A percentile compares a stretch with the other conserved stretches of the same genome.
phyloP scores from a whole-genome alignment of 805 yeast genomes.

The Vanderwaltozyma yarrowii region DNA sequence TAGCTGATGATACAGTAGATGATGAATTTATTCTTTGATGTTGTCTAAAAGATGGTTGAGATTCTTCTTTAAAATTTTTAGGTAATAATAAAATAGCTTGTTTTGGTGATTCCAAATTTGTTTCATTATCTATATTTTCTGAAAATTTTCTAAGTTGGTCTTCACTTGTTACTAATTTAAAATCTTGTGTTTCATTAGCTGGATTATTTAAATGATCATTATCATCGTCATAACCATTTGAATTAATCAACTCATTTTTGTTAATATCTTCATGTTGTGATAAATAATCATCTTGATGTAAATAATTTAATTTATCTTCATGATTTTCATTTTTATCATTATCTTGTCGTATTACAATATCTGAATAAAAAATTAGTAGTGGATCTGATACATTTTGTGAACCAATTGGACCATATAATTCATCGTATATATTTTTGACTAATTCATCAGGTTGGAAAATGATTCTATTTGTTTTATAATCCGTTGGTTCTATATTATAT shows the following conservation, averaged over 20 bases:
- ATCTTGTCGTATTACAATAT: neutral
- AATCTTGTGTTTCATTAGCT: slow-evolving; percentile 4
- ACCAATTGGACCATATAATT: slow-evolving; percentile 18
- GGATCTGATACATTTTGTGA: slow-evolving; percentile 20
- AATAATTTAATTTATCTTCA: slow-evolving; percentile 2
- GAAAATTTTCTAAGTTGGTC: slow-evolving; percentile 18
- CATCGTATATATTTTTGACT: slow-evolving; percentile 16
- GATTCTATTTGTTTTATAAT: slow-evolving; percentile 6
- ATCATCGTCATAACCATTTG: too few species aligned
- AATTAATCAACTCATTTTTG: neutral
- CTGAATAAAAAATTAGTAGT: slow-evolving; percentile 13
- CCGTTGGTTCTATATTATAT: slow-evolving; percentile 7
- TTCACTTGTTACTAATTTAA: slow-evolving; percentile 16
- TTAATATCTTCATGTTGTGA: neutral
- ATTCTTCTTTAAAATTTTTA: slow-evolving; percentile 15
- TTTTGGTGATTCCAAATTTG: slow-evolving; percentile 15
- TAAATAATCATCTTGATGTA: too few species aligned
- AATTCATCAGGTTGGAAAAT: slow-evolving; percentile 24
- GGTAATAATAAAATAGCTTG: slow-evolving; percentile 24
- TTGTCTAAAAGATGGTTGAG: neutral
- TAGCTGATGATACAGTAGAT: neutral
- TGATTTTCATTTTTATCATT: neutral
- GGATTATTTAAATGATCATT: neutral
- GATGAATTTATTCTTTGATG: neutral
- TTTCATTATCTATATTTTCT: slow-evolving; percentile 6